Evolutionary conservation across 192 early-diverging fungal genomes (phyloP), one percentile per base, ranked within the genome.

Genomic region (Entomortierella chlamydospora): DNA sequence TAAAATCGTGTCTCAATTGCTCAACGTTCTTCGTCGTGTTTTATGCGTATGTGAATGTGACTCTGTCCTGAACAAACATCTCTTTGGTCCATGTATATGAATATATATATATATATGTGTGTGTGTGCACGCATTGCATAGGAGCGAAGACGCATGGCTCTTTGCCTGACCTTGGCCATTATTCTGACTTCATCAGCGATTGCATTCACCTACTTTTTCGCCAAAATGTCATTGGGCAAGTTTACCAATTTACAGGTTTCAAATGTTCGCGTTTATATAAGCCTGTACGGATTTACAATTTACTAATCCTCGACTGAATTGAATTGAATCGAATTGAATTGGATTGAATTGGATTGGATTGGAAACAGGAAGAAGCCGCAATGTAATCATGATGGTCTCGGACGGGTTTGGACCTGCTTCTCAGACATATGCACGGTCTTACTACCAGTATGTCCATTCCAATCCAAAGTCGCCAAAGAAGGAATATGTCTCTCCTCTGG

Each of bases 321-420:
- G n/a, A n/a, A n/a, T n/a, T n/a, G n/a, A n/a, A n/a, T n/a, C n/a
- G n/a, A n/a, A n/a, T n/a, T n/a, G n/a, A n/a, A n/a, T n/a, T n/a
- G n/a, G n/a, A n/a, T n/a, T n/a, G n/a, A n/a, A n/a, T n/a, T n/a
- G n/a, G n/a, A n/a, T n/a, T n/a, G n/a, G n/a, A n/a, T n/a, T n/a
- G n/a, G n/a, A n/a, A n/a, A n/a, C 45, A 66, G 64, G 64, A 42
- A 47, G 61, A 12, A 57, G 60, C 18, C 73, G 91, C 53, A 95
- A 94, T 72, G 91, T 98, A 15, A 94, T 98, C 45, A 74, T 98
- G 73, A 96, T 98, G 96, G 92, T 98, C 29, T 93, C 93, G 42
- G 97, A 98, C 67, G 96, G 97, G 8, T 95, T 97, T 76, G 97
- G 98, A 6, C 97, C 97, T 7, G 94, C 98, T 5, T 97, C 95